These are phyloP conservation scores for Cicer chorassanicum DNA, from an alignment of 306 rosid species.

Conservation along the genomic window DNA sequence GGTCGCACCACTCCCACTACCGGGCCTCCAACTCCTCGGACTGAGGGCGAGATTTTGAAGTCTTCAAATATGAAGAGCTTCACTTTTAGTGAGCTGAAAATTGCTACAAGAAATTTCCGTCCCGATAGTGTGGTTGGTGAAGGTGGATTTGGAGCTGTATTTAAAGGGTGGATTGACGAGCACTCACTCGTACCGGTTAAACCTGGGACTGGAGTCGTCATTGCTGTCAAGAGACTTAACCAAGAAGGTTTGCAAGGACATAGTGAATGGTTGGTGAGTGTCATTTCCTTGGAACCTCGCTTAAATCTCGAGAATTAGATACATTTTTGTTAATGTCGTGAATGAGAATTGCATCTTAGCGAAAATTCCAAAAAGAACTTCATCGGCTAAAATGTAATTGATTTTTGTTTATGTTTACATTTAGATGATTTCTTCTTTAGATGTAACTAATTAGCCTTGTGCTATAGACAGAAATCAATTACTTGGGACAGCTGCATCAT, in stretches of 20 bases:
- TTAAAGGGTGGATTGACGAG: constrained; percentile 96
- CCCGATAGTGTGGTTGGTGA: constrained; percentile 98
- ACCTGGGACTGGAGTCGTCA: constrained; percentile 87
- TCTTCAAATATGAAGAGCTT: constrained; percentile 81
- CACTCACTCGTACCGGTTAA: constrained; percentile 68
- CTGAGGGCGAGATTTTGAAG: constrained; percentile 91
- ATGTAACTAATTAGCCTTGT: constrained; percentile 44
- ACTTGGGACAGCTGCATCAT: constrained; percentile 89
- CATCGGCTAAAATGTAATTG: too few species aligned
- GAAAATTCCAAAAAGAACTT: too few species aligned
- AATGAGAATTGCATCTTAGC: not conserved
- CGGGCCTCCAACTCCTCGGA: constrained; percentile 75
- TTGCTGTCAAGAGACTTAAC: constrained; percentile 94
- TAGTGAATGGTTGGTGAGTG: constrained; percentile 98
- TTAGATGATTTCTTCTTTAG: constrained; percentile 11
- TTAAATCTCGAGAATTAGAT: constrained; percentile 21
- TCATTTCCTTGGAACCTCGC: constrained; percentile 35
- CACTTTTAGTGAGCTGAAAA: constrained; percentile 70
- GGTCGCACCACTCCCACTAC: constrained; percentile 53
- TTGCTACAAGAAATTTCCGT: constrained; percentile 92
- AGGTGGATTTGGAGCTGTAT: constrained; percentile 94
- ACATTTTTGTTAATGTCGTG: not conserved
- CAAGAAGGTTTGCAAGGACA: constrained; percentile 97
- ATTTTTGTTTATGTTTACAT: too few species aligned
- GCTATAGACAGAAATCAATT: constrained; percentile 85